Conservation (phyloP, 495 filamentous ascomycete species). For the Tuber brumale region DNA sequence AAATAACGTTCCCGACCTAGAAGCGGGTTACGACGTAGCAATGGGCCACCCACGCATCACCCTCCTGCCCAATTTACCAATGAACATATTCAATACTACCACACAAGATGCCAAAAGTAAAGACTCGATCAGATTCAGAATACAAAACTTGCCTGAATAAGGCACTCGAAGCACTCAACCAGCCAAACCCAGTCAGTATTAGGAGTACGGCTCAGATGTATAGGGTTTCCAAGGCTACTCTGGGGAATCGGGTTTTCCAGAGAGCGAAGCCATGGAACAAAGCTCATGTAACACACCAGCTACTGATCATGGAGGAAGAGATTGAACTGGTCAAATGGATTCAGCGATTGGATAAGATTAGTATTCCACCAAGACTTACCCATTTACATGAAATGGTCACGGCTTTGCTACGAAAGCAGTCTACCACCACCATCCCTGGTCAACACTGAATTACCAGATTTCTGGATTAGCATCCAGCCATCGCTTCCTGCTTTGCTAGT, state of each 20-base stretch:
- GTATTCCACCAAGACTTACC: slow-evolving; percentile 11
- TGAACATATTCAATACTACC: no score
- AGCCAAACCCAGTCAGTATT: no score
- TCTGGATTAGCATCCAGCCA: background rate
- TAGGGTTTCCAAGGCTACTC: background rate
- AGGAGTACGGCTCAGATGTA: background rate
- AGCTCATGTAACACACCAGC: slow-evolving; percentile 2
- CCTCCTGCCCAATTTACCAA: no score
- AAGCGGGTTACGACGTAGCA: no score
- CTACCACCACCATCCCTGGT: background rate
- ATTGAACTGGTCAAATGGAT: slow-evolving; percentile 9
- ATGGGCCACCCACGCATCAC: no score
- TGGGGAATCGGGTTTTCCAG: background rate
- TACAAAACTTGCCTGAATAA: no score
- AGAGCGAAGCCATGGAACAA: background rate
- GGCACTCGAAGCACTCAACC: no score
- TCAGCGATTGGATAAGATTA: slow-evolving; percentile 7
- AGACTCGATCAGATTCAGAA: no score
- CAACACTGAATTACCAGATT: slow-evolving; percentile 12
- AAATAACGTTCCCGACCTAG: no score
- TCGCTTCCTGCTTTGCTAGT: background rate
- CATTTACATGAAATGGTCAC: slow-evolving; percentile 4
- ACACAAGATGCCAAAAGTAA: no score
- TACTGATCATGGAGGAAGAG: slow-evolving; percentile 1
- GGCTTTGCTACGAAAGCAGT: background rate